A percentile compares a stretch with the other conserved stretches of the same genome.
phyloP scores from a whole-genome alignment of 1,284 basidiomycete genomes.

The Fistulinella staudtii region DNA sequence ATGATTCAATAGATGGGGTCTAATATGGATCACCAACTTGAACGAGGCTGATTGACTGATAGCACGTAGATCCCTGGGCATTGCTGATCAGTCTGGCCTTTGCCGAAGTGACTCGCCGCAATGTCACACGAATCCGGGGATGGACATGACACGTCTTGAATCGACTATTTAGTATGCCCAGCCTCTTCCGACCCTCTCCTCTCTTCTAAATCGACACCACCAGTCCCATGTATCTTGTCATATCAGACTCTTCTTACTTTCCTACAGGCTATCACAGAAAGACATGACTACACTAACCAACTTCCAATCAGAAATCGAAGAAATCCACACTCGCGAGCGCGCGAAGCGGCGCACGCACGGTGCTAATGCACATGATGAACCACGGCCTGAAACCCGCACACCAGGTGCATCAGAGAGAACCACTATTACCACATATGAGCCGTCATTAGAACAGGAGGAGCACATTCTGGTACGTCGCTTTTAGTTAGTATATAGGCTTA shows the following conservation, averaged over 20 bases:
- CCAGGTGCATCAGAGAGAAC: slow-evolving; percentile 1
- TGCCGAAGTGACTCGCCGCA: too few species aligned
- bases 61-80: too few species aligned
- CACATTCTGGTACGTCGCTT: slow-evolving; percentile 52
- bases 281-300: slow-evolving; percentile 60
- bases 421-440: too few species aligned
- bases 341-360: too few species aligned
- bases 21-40: too few species aligned
- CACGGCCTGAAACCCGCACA: slow-evolving; percentile 6
- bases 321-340: too few species aligned
- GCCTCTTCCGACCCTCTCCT: background rate
- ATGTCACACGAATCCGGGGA: too few species aligned
- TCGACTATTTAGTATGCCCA: background rate
- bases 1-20: too few species aligned
- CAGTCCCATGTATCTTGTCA: slow-evolving; percentile 16
- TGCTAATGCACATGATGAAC: too few species aligned
- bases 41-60: too few species aligned
- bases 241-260: background rate
- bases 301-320: slow-evolving; percentile 74
- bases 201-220: too few species aligned
- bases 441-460: slow-evolving; percentile 58
- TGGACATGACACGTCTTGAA: background rate
- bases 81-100: too few species aligned
- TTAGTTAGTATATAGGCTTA: background rate
- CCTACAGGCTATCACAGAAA: background rate